These are phyloP conservation scores for Aureobasidium sp. DNA, from an alignment of 2,329 filamentous ascomycete genomes.

Conservation along the genomic window DNA sequence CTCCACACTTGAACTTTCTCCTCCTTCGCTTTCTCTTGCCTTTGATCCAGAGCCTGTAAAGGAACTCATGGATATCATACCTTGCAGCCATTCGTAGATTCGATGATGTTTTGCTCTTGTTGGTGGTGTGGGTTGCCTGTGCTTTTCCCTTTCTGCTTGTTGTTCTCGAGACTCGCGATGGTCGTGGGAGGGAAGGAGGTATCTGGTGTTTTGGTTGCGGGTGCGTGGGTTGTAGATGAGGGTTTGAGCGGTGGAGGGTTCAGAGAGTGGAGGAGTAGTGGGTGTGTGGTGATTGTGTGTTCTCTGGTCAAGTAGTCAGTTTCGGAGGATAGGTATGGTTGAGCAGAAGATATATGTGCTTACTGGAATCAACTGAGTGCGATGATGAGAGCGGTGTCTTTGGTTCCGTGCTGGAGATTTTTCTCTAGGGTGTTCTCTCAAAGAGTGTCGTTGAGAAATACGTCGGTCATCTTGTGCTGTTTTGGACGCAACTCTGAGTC, in stretches of 20 bases:
- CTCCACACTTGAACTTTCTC: neutral
- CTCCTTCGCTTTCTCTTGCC: neutral
- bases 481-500: neutral
- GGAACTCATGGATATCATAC: neutral
- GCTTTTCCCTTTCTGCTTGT: neutral
- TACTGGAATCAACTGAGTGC: neutral
- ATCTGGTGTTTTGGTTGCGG: too few species aligned
- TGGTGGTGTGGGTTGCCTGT: too few species aligned
- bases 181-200: neutral
- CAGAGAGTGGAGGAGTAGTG: too few species aligned
- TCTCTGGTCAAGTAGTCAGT: too few species aligned
- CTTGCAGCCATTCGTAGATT: slow-evolving; percentile 1
- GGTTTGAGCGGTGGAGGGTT: too few species aligned
- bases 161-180: too few species aligned
- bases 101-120: neutral
- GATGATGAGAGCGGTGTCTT: neutral
- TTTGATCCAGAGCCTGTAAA: neutral
- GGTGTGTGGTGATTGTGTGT: too few species aligned
- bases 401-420: neutral
- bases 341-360: neutral
- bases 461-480: neutral
- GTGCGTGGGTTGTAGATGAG: neutral
- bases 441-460: neutral
- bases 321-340: too few species aligned
- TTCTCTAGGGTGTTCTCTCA: neutral